These are phyloP conservation scores for Cenococcum geophilum DNA, from an alignment of 495 filamentous ascomycete genomes.

Conservation along the genomic window DNA sequence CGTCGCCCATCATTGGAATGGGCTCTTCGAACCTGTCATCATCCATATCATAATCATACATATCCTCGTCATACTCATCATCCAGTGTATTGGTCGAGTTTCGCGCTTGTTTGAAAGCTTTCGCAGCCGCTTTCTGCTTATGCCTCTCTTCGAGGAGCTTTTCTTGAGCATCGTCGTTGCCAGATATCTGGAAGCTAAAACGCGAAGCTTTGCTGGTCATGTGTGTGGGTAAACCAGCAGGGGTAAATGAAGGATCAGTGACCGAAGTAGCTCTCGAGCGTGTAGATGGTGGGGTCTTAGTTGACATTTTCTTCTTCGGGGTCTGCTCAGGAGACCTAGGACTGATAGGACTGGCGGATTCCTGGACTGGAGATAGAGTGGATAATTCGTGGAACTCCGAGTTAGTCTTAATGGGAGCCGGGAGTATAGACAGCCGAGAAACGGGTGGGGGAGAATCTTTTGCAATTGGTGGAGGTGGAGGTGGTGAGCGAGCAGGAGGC, in stretches of 20 bases:
- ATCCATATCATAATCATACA: constrained; percentile 23
- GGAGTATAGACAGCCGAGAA: constrained; percentile 8
- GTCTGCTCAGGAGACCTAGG: constrained; percentile 36
- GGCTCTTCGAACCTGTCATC: constrained; percentile 35
- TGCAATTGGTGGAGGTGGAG: constrained; percentile 28
- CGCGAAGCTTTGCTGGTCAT: constrained; percentile 81
- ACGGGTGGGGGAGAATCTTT: constrained; percentile 26
- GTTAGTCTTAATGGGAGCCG: neutral
- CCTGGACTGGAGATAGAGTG: constrained; percentile 36
- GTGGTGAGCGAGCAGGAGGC: constrained; percentile 21
- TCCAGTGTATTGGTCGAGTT: constrained; percentile 37
- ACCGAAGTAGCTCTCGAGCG: constrained; percentile 47
- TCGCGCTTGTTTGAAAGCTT: constrained; percentile 38
- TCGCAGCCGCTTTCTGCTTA: constrained; percentile 60
- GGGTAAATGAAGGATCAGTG: constrained; percentile 37
- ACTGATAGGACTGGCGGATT: constrained; percentile 33
- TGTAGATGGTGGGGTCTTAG: constrained; percentile 39
- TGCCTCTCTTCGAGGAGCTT: constrained; percentile 80
- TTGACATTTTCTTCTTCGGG: constrained; percentile 31
- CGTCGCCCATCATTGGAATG: constrained; percentile 36
- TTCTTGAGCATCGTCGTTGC: constrained; percentile 73
- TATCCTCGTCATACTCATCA: constrained; percentile 30
- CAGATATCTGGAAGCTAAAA: constrained; percentile 85
- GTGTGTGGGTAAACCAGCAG: constrained; percentile 43
- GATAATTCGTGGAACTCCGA: constrained; percentile 15